A percentile compares a stretch with the other conserved stretches of the same genome.
Evolutionary conservation across 306 rosid genomes (phyloP).

Genomic region (Myrica gale): DNA sequence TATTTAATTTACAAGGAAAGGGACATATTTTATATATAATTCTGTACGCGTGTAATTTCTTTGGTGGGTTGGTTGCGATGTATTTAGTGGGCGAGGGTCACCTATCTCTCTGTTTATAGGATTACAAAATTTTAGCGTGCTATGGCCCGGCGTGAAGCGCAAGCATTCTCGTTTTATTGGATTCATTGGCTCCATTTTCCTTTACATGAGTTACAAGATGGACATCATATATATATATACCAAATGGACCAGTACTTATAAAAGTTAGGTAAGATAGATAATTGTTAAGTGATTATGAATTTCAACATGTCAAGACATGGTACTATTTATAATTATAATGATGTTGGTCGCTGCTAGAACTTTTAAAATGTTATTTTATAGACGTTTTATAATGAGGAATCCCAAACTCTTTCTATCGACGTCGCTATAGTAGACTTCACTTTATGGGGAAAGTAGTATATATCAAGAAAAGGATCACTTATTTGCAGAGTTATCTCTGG

Average conservation of each 20-base stretch:
- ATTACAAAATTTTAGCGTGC: neutral
- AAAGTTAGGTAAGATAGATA: neutral
- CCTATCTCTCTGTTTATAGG: conserved; percentile 13
- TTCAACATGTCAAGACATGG: too few relatives aligned
- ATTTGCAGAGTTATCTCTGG: neutral
- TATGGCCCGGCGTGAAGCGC: neutral
- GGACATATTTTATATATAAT: neutral
- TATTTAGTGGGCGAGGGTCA: conserved; percentile 4
- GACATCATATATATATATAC: neutral
- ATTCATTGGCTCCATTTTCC: neutral
- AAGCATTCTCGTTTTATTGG: neutral
- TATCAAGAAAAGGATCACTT: neutral
- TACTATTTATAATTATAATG: neutral
- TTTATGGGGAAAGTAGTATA: neutral
- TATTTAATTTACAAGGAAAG: neutral
- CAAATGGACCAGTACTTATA: neutral
- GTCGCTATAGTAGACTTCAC: neutral
- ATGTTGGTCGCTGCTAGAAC: neutral
- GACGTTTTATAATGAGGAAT: neutral
- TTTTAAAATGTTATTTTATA: neutral
- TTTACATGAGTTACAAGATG: neutral
- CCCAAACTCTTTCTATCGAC: neutral
- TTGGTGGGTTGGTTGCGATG: neutral
- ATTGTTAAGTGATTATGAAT: neutral
- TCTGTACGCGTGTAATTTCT: neutral